A percentile compares a stretch with the other conserved stretches of the same genome.
phyloP scores from a whole-genome alignment of 2,329 filamentous ascomycete species.

The Pyrenophora teres region DNA sequence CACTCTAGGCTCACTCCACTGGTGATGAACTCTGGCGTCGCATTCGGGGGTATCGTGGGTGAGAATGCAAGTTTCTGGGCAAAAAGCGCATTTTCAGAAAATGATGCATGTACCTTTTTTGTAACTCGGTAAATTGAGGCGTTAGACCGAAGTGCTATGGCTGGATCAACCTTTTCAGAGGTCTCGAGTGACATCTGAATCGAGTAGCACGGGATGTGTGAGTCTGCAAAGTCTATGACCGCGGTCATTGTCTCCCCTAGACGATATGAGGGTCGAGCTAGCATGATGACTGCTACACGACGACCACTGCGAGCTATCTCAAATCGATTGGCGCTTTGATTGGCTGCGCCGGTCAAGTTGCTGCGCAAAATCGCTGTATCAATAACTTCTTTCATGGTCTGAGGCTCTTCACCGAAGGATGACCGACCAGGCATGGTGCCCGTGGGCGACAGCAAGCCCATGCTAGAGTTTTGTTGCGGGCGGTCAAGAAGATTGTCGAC shows the following conservation, averaged over 20 bases:
- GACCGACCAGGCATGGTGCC: conserved; percentile 54
- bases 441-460: conserved; percentile 73
- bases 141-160: conserved; percentile 80
- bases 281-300: conserved; percentile 86
- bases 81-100: conserved; percentile 82
- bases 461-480: conserved; percentile 40
- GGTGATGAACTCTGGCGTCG: conserved; percentile 90
- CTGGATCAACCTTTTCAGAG: conserved; percentile 77
- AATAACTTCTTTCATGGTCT: conserved; percentile 80
- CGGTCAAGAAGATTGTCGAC: conserved; percentile 55
- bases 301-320: conserved; percentile 92
- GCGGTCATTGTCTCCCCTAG: conserved; percentile 86
- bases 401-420: conserved; percentile 63
- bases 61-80: conserved; percentile 78
- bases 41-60: conserved; percentile 79
- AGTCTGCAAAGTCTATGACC: conserved; percentile 79
- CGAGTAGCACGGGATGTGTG: conserved; percentile 82
- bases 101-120: conserved; percentile 75
- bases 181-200: conserved; percentile 85
- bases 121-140: conserved; percentile 87
- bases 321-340: conserved; percentile 87
- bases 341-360: conserved; percentile 63
- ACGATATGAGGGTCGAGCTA: conserved; percentile 85
- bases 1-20: conserved; percentile 86
- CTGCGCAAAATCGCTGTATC: conserved; percentile 83